Evolutionary conservation across 2,329 filamentous ascomycete genomes (phyloP).

Genomic region (Magnaporthales sp.): DNA sequence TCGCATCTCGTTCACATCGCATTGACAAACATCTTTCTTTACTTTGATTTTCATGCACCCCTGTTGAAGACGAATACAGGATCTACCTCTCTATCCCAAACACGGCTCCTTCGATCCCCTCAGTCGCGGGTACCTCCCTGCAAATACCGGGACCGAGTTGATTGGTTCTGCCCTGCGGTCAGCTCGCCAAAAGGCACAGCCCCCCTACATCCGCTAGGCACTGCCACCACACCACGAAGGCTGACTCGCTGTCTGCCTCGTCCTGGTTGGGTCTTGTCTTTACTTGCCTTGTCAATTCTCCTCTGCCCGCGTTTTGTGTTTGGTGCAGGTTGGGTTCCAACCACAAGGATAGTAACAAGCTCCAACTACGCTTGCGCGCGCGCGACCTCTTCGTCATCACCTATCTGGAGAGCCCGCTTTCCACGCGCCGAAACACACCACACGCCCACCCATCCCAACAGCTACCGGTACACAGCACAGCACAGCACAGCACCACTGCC

Average conservation of each 20-base stretch:
- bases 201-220: conserved; percentile 24
- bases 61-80: background rate
- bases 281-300: background rate
- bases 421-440: background rate
- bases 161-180: conserved; percentile 10
- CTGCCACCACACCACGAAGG: conserved; percentile 32
- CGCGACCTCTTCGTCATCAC: conserved; percentile 1
- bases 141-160: background rate
- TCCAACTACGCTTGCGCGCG: background rate
- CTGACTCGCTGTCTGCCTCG: conserved; percentile 40
- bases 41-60: background rate
- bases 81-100: background rate
- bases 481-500: conserved; percentile 9
- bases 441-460: background rate
- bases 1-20: background rate
- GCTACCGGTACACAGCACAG: background rate
- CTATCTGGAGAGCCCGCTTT: background rate
- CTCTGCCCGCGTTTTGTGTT: background rate
- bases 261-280: conserved; percentile 7
- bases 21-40: background rate
- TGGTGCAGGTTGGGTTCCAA: background rate
- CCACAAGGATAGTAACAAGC: background rate
- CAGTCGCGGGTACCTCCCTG: background rate
- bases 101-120: background rate
- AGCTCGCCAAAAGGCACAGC: conserved; percentile 31